Conservation (phyloP, 2,329 filamentous ascomycete genomes). For the Calonectria leucothoes region DNA sequence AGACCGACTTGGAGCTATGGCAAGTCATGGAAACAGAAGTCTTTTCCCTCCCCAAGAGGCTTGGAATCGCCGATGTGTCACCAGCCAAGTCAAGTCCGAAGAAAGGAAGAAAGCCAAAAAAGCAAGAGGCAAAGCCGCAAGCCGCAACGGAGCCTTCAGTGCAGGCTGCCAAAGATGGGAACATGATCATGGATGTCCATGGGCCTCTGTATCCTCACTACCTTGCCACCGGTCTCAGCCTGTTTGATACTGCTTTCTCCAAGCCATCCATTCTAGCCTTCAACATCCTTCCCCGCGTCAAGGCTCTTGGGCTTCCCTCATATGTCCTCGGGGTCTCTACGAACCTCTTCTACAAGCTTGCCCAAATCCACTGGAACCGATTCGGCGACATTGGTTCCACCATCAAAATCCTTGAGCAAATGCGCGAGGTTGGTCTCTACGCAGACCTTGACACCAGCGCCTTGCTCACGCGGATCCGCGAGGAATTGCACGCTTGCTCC, state of each 20-base stretch:
- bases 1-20: constrained; percentile 75
- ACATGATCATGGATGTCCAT: constrained; percentile 64
- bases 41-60: constrained; percentile 67
- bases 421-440: constrained; percentile 71
- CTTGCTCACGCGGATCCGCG: constrained; percentile 45
- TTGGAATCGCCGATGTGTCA: constrained; percentile 60
- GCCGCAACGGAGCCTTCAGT: background rate
- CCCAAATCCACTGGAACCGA: constrained; percentile 70
- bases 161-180: constrained; percentile 31
- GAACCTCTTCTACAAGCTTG: constrained; percentile 75
- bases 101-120: constrained; percentile 27
- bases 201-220: constrained; percentile 74
- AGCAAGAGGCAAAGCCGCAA: constrained; percentile 14
- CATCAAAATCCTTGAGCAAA: constrained; percentile 70
- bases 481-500: constrained; percentile 48
- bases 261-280: constrained; percentile 69
- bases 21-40: constrained; percentile 73
- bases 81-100: background rate
- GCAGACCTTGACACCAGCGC: constrained; percentile 56
- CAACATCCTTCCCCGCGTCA: constrained; percentile 73
- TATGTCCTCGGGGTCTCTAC: constrained; percentile 80
- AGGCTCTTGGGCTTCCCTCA: constrained; percentile 74
- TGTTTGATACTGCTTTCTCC: constrained; percentile 68
- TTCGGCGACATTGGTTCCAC: constrained; percentile 68
- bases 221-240: constrained; percentile 66